Evolutionary conservation across 2,329 filamentous ascomycete genomes (phyloP).

Genomic region (Cladosporium sp.): DNA sequence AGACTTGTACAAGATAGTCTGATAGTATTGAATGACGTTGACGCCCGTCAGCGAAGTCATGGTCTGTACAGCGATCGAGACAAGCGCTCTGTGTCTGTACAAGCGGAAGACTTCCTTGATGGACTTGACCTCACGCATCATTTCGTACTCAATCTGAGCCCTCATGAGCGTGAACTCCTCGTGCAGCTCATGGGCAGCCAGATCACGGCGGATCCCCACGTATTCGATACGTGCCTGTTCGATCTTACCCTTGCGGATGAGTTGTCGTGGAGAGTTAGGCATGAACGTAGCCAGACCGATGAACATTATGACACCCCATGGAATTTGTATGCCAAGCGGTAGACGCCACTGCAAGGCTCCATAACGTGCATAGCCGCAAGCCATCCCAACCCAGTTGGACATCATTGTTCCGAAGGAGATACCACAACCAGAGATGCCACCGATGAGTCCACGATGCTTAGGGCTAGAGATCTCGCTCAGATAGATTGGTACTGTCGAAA

Average conservation of each 20-base stretch:
- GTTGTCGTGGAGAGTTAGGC: constrained; percentile 83
- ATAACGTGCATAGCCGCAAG: constrained; percentile 57
- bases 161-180: constrained; percentile 58
- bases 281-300: constrained; percentile 70
- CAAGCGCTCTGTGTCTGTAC: constrained; percentile 54
- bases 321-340: constrained; percentile 75
- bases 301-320: constrained; percentile 75
- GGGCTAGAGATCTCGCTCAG: constrained; percentile 71
- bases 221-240: constrained; percentile 64
- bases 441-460: constrained; percentile 70
- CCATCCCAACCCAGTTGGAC: constrained; percentile 73
- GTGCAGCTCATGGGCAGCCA: constrained; percentile 61
- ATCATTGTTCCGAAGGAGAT: constrained; percentile 69
- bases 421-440: constrained; percentile 82
- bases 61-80: constrained; percentile 58
- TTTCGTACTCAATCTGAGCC: constrained; percentile 53
- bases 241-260: constrained; percentile 73
- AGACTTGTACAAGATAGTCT: constrained; percentile 55
- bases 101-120: constrained; percentile 54
- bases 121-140: constrained; percentile 55
- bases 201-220: constrained; percentile 71
- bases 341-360: constrained; percentile 75
- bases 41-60: constrained; percentile 59
- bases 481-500: constrained; percentile 78
- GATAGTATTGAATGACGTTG: constrained; percentile 53